These are phyloP conservation scores for Salix arbutifolia DNA, from an alignment of 345 rosid species.

Conservation along the genomic window DNA sequence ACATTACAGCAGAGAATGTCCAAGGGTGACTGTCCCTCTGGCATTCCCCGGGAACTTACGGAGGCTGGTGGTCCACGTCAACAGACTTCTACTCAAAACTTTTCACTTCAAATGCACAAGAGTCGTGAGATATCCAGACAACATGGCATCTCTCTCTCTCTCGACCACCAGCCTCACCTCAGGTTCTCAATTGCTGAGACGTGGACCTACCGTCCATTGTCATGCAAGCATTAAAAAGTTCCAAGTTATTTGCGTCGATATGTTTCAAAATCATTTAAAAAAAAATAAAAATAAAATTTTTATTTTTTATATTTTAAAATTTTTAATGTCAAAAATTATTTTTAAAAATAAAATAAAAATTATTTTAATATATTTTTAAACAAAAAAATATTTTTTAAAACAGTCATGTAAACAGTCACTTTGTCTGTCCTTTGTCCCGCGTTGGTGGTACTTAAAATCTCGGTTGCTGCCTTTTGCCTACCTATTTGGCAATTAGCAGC, in stretches of 20 bases:
- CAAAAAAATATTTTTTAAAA: too few relatives aligned
- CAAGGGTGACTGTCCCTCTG: too few relatives aligned
- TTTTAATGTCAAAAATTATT: too few relatives aligned
- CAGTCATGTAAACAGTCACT: too few relatives aligned
- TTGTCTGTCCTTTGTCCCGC: conserved; percentile 7
- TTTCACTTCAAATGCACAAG: conserved; percentile 16
- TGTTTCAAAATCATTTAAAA: too few relatives aligned
- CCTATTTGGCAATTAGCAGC: conserved; percentile 4
- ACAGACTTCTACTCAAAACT: conserved; percentile 24
- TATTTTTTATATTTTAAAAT: too few relatives aligned
- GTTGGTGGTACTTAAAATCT: not conserved
- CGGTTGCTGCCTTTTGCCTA: conserved; percentile 10
- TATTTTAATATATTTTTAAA: too few relatives aligned
- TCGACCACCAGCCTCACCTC: conserved; percentile 3
- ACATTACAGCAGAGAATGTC: too few relatives aligned
- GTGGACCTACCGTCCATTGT: conserved; percentile 34
- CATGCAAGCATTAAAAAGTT: conserved; percentile 18
- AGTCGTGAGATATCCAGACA: conserved; percentile 8
- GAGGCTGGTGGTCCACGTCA: conserved; percentile 51
- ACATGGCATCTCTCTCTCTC: not conserved
- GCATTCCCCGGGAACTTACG: conserved; percentile 4
- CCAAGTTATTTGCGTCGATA: too few relatives aligned
- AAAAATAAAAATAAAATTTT: too few relatives aligned
- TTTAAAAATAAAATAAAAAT: too few relatives aligned
- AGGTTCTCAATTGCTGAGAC: conserved; percentile 17